phyloP scores from a whole-genome alignment of 75 land plant species.

The Sequoia sempervirens region DNA sequence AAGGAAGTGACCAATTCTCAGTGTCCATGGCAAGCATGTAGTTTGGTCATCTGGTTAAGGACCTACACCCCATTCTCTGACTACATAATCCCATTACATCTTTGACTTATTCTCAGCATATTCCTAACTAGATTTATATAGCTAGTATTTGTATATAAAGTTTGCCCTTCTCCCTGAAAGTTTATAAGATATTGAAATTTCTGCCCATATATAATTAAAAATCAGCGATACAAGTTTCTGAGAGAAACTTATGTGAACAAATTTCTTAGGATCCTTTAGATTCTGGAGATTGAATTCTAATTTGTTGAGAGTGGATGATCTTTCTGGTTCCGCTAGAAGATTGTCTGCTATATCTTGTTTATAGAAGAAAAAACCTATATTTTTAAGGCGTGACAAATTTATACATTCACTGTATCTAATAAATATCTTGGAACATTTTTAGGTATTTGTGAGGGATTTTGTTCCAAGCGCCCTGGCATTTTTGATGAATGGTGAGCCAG shows the following conservation, averaged over 20 bases:
- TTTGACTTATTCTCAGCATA: neutral
- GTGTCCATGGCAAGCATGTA: neutral
- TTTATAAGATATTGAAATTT: neutral
- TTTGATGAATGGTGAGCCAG: constrained; percentile 67
- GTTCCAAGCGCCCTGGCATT: constrained; percentile 73
- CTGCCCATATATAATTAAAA: neutral
- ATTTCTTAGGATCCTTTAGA: neutral
- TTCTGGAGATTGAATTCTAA: neutral
- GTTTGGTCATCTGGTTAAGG: neutral
- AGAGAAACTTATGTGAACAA: neutral
- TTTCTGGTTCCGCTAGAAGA: neutral
- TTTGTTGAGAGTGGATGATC: neutral
- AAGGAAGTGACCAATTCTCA: neutral
- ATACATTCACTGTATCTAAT: neutral
- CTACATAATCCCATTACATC: neutral
- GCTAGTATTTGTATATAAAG: neutral
- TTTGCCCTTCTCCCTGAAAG: neutral
- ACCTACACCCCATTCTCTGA: neutral
- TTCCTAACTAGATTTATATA: neutral
- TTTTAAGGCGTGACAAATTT: neutral
- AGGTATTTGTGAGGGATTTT: constrained; percentile 83
- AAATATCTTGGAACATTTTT: neutral
- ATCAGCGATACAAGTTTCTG: neutral
- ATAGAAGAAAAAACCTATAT: neutral
- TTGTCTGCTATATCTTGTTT: neutral